These are phyloP conservation scores for Thelephora aurantiotincta DNA, from an alignment of 768 basidiomycete genomes.

Conservation along the genomic window DNA sequence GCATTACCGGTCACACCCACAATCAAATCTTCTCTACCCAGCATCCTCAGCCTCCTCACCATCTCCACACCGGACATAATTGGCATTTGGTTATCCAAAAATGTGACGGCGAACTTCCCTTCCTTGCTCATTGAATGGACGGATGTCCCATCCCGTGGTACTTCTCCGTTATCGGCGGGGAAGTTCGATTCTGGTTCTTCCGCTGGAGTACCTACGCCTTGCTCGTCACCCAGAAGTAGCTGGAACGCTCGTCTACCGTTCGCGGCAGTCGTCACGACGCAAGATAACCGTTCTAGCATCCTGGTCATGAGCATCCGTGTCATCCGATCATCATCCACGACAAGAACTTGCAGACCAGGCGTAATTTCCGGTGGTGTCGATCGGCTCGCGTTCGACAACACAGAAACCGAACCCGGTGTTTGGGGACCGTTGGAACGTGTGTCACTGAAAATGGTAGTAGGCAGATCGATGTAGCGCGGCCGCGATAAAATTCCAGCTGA, in stretches of 20 bases:
- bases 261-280: slow-evolving; percentile 66
- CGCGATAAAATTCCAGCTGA: neutral
- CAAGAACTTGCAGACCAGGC: slow-evolving; percentile 47
- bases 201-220: too few relatives aligned
- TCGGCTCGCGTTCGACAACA: neutral
- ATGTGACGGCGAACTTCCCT: neutral
- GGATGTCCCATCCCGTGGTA: too few relatives aligned
- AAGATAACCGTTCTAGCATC: slow-evolving; percentile 66
- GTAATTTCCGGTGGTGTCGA: slow-evolving; percentile 14
- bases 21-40: neutral
- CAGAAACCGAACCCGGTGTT: neutral
- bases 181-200: too few relatives aligned
- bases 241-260: slow-evolving; percentile 71
- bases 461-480: neutral
- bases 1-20: neutral
- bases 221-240: slow-evolving; percentile 37
- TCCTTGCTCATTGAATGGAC: neutral
- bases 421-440: neutral
- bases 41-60: slow-evolving; percentile 20
- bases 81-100: neutral
- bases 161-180: too few relatives aligned
- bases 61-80: slow-evolving; percentile 55
- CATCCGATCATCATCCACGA: slow-evolving; percentile 74
- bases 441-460: neutral
- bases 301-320: slow-evolving; percentile 74